Evolutionary conservation across 1,284 basidiomycete species (phyloP), one percentile per base, ranked within the genome.

Genomic region (Tremellales sp.): DNA sequence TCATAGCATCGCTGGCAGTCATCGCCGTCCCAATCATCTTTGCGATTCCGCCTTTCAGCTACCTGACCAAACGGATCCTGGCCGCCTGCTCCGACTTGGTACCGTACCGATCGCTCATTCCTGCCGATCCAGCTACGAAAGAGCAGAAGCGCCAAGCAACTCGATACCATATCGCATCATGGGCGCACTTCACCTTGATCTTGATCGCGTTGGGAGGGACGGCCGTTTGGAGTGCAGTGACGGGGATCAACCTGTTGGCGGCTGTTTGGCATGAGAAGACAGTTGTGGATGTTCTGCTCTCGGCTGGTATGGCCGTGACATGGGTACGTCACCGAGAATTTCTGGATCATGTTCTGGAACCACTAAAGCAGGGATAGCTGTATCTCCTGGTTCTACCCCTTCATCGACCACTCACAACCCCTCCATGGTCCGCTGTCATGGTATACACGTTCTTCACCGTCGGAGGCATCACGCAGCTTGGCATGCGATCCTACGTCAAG

Each of bases 221-320:
- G 3, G 62, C 50, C 3, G 53, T 56, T 2, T 74, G 72, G 72
- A 55, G 56, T 19, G 61, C 54, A 2, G 47, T 62, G 11, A 53
- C 65, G 12, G 71, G 65, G 13, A 51, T 44, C 37, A 40, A 56
- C 15, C 49, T 69, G 4, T 39, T 60, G 11, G 12, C 23, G 3
- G 53, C 56, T 2, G 44, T 46, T 12, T 51, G 54, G 22, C 27
- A 43, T 8, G 49, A 56, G 13, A 48, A 44, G 17, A 45, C 25
- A 13, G 48, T 57, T 12, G 40, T 37, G 35, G 55, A 56, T 49
- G 54, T 66, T 3, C 24, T 62, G 15, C 44, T 57, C 3, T 53
- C 65, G 0, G 57, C 52, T n/a, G 61, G 60, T 17, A 67, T 70
- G 59, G 55, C 65, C 3, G 12, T 66, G 2, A 60, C 70, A 19